Base-by-base conservation (phyloP, 1,284 basidiomycete genomes). In the Bondarzewia mesenterica region DNA sequence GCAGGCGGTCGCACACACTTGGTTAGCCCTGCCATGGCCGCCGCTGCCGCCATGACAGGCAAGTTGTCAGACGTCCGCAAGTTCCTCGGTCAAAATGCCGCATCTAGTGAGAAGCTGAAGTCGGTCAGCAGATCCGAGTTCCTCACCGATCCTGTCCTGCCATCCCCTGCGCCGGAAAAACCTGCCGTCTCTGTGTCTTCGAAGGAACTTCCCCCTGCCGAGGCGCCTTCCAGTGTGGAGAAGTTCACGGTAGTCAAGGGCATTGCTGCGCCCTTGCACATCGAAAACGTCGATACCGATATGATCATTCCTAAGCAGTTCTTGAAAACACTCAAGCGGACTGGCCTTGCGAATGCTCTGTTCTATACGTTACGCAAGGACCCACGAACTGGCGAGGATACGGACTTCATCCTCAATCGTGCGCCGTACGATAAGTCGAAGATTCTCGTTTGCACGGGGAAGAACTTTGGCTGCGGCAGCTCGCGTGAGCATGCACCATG, bases 291-390 rank as follows among this genome's bases (percentile, higher is more conserved):
- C 54, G 93, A 97, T 67, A 97, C 93, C 46, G 94, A 97, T 64
- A 93, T 91, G 85, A 95, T 97, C 64, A 95, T 96, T 60, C 94
- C 93, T 5, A 94, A 94, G 63, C 89, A 93, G 63, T 97, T 95
- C 74, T 71, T 97, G 66, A 97, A 96, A 72, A 95, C 93, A 5
- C 71, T 97, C 56, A 93, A 95, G 70, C 81, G 94, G 50, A 95
- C 93, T 20, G 93, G 93, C 47, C 77, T 97, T 48, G 89, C 89
- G n/a, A 73, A 86, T 50, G 92, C 89, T 12, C 72, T 96, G 47
- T 97, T 97, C 74, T 90, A 78, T 64, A 81, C 88, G 20, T 72
- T 93, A 47, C 82, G 94, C 42, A 88, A 84, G 62, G 81, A 94
- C 60, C 81, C 84, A 4, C 72, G 80, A 53, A 92, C 91, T 5